Base-by-base conservation (phyloP, 306 rosid genomes). In the Parietaria judaica region DNA sequence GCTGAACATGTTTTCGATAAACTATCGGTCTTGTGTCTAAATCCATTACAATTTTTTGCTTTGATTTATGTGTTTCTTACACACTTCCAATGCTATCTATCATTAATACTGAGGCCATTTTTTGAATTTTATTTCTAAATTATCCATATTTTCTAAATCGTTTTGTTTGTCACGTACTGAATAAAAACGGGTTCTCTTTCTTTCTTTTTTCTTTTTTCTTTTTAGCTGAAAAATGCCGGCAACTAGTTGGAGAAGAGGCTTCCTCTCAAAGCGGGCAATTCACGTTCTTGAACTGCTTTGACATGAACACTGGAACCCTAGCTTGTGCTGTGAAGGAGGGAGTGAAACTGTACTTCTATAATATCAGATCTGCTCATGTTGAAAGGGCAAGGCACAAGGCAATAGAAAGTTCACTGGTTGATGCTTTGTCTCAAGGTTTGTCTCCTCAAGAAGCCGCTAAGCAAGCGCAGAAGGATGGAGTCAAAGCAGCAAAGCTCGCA, bases 141-240 rank as follows among this genome's bases (percentile, higher is more conserved):
- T 8, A 44, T 60, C 23, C 49, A 60, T 38, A 59, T 43, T 39
- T 41, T 16, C 6, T 11, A 8, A 39, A n/a, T 4, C 48, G 16
- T 43, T 14, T 15, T 8, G 10, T 60, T 9, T 11, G 47, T 41
- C 45, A 41, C 45, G 9, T 41, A 0, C 9, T 41, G 6, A 5
- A 5, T 41, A 8, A 8, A 8, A 41, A 41, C 3, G 7, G 9
- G 45, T 23, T 41, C 45, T 41, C 45, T 41, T 5, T 5, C 45
- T 41, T 41, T 36, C 11, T 56, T 3, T 31, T 9, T 3, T 8
- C 36, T 39, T n/a, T 49, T 7, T 6, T 8, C 0, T 44, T 7
- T 11, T 17, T 70, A 94, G 99, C 95, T 78, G 87, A 88, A 72
- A 88, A 88, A 86, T 84, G 95, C 73, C 84, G 95, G 74, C 80